Conservation (phyloP, 78 protist species). For the Pigoraptor vietnamica region DNA sequence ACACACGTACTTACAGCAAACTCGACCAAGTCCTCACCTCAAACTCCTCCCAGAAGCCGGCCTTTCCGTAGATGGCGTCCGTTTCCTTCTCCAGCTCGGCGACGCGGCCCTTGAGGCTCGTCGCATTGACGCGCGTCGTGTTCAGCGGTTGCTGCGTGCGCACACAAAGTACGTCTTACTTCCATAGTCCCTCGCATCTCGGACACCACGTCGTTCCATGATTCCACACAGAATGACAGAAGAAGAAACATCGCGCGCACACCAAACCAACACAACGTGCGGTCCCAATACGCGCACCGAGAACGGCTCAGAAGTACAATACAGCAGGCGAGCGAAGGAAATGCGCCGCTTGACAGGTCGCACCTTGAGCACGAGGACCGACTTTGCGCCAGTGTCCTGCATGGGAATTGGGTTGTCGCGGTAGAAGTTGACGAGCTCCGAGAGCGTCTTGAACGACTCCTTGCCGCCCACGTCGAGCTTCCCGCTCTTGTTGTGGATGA, state of each 20-base stretch:
- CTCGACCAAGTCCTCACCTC: background rate
- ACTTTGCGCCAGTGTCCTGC: background rate
- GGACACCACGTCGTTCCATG: too few relatives aligned
- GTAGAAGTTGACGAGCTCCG: background rate
- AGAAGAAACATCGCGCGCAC: too few relatives aligned
- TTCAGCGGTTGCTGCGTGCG: background rate
- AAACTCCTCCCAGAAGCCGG: slow-evolving; percentile 5
- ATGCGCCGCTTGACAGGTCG: too few relatives aligned
- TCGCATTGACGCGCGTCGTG: background rate
- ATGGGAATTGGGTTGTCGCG: background rate
- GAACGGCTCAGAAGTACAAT: too few relatives aligned
- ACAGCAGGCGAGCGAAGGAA: too few relatives aligned
- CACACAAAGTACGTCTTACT: too few relatives aligned
- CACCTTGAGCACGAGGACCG: background rate
- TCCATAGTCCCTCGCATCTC: too few relatives aligned
- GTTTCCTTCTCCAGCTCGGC: slow-evolving; percentile 1
- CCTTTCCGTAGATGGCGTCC: background rate
- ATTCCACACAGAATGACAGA: too few relatives aligned
- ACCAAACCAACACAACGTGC: too few relatives aligned
- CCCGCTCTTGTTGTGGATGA: background rate
- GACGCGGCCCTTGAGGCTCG: background rate
- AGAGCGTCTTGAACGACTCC: background rate
- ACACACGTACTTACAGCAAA: background rate
- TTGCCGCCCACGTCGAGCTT: background rate
- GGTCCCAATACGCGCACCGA: too few relatives aligned